A percentile compares a stretch with the other conserved stretches of the same genome.
Evolutionary conservation across 176 grass and related monocot genomes (phyloP).

Genomic region (Melocanna baccifera): DNA sequence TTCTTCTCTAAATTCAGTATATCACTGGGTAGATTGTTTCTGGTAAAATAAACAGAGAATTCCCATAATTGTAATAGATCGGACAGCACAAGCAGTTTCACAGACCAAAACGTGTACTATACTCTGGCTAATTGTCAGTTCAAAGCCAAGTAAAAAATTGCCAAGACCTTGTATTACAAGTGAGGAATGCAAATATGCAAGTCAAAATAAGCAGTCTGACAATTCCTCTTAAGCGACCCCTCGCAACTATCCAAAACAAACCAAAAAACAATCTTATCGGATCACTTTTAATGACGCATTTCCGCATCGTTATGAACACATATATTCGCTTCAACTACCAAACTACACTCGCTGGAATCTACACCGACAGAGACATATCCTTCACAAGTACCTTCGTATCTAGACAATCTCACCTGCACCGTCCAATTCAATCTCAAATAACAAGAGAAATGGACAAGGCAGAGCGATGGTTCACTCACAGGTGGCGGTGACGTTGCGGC

Average conservation of each 20-base stretch:
- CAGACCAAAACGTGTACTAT: neutral
- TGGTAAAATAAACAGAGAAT: neutral
- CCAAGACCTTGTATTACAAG: neutral
- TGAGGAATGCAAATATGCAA: neutral
- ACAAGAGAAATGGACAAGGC: neutral
- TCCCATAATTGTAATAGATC: neutral
- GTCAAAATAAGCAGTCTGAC: neutral
- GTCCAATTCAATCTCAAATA: neutral
- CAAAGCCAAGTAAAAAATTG: neutral
- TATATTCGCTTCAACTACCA: neutral
- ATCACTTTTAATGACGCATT: neutral
- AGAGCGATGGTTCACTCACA: conserved; percentile 41
- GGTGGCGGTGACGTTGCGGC: conserved; percentile 52
- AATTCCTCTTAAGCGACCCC: neutral
- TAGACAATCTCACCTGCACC: neutral
- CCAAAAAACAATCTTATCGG: neutral
- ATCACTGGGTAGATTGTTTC: neutral
- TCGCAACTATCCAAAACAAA: neutral
- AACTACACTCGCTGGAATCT: neutral
- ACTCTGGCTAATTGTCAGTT: neutral
- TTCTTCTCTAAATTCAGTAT: neutral
- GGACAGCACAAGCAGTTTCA: neutral
- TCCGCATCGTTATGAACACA: neutral
- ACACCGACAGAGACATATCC: neutral
- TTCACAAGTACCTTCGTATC: neutral